A percentile compares a stretch with the other conserved stretches of the same genome.
Conservation (phyloP, 192 early-diverging fungal genomes). For the Phycomyces nitens region DNA sequence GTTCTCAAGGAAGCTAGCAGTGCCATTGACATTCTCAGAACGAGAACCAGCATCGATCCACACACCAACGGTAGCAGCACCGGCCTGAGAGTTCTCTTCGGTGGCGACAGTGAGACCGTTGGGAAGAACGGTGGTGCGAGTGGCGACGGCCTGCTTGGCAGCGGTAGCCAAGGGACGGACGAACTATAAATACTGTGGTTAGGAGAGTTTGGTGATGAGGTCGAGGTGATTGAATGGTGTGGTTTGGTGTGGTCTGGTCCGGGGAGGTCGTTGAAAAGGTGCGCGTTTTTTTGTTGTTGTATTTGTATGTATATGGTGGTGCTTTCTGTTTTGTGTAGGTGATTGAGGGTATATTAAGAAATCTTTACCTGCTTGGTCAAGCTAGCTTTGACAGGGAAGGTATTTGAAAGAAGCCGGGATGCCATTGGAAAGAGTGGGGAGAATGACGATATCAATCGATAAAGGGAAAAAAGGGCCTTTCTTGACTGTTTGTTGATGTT, state of each 20-base stretch:
- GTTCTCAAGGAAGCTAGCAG: constrained; percentile 95
- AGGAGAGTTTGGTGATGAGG: background rate
- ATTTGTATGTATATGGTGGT: background rate
- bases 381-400: constrained; percentile 16
- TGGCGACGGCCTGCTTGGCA: constrained; percentile 35
- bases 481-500: no score
- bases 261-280: background rate
- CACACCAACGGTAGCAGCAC: constrained; percentile 85
- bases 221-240: background rate
- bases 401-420: constrained; percentile 25
- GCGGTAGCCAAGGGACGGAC: constrained; percentile 51
- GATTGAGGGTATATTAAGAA: background rate
- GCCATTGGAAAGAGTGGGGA: constrained; percentile 24
- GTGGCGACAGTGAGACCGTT: constrained; percentile 83
- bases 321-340: background rate
- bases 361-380: constrained; percentile 22
- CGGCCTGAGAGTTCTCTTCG: constrained; percentile 67
- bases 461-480: no score
- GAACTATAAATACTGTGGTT: constrained; percentile 29
- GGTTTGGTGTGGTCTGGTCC: background rate
- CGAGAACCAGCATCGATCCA: constrained; percentile 86
- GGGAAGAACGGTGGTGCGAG: constrained; percentile 64
- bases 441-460: no score
- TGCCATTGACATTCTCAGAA: constrained; percentile 82
- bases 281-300: background rate